These are phyloP conservation scores for Bruguiera parviflora DNA, from an alignment of 345 rosid genomes.

Conservation along the genomic window DNA sequence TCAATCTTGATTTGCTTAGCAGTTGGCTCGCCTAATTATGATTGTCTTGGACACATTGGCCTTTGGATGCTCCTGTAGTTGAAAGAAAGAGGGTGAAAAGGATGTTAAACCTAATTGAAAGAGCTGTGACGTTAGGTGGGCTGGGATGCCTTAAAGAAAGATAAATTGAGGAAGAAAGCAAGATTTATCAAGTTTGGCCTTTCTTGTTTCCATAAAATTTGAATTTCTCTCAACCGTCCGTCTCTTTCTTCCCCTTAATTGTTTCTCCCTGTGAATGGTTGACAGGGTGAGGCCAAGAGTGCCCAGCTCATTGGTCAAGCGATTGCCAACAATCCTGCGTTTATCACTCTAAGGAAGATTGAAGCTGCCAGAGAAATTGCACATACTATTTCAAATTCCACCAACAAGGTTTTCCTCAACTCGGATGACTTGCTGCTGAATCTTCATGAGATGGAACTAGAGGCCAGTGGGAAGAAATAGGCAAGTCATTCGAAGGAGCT, in stretches of 20 bases:
- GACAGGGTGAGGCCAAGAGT: slow-evolving; percentile 90
- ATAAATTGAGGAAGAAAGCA: too few relatives aligned
- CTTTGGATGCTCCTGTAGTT: too few relatives aligned
- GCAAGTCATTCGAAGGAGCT: neutral
- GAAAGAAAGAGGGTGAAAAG: too few relatives aligned
- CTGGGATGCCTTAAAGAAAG: too few relatives aligned
- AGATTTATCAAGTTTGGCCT: neutral
- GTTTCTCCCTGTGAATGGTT: slow-evolving; percentile 9
- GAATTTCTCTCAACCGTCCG: neutral
- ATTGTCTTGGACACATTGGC: too few relatives aligned
- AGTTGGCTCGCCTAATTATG: too few relatives aligned
- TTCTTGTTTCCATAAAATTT: neutral
- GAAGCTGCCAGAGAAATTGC: slow-evolving; percentile 93
- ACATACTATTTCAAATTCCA: slow-evolving; percentile 53
- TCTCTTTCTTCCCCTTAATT: slow-evolving; percentile 15
- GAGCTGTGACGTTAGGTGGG: too few relatives aligned
- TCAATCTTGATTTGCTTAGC: too few relatives aligned
- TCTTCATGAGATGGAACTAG: slow-evolving; percentile 60
- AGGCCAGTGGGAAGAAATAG: slow-evolving; percentile 42
- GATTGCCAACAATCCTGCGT: slow-evolving; percentile 86
- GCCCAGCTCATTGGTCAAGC: slow-evolving; percentile 93
- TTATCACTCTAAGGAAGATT: slow-evolving; percentile 83
- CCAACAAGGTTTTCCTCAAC: slow-evolving; percentile 65
- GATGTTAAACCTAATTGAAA: too few relatives aligned
- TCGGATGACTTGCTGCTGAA: slow-evolving; percentile 69